phyloP scores from a whole-genome alignment of 2,329 filamentous ascomycete species.

The Endothia cerciana region DNA sequence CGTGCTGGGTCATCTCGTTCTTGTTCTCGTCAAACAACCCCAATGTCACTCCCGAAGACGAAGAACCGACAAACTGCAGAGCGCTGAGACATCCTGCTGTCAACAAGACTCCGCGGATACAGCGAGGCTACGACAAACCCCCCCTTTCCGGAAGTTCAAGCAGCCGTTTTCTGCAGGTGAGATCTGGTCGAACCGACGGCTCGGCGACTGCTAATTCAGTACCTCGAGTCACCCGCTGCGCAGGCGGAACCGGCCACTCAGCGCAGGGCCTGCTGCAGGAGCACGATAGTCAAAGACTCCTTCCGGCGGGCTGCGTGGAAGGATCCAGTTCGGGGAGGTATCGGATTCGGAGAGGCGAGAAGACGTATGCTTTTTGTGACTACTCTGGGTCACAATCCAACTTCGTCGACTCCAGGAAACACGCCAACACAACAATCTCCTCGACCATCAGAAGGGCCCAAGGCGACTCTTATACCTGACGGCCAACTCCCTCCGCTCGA shows the following conservation, averaged over 20 bases:
- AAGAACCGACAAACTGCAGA: background rate
- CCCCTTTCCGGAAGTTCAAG: slow-evolving; percentile 10
- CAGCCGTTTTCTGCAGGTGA: slow-evolving; percentile 16
- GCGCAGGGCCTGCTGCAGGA: slow-evolving; percentile 16
- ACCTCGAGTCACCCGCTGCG: slow-evolving; percentile 22
- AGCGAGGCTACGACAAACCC: background rate
- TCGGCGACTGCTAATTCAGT: slow-evolving; percentile 25
- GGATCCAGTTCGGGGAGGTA: slow-evolving; percentile 19
- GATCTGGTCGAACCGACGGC: slow-evolving; percentile 23
- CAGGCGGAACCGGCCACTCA: slow-evolving; percentile 20
- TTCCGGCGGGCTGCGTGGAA: slow-evolving; percentile 19
- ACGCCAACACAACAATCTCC: slow-evolving; percentile 8
- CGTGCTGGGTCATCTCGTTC: slow-evolving; percentile 12
- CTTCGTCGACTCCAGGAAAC: slow-evolving; percentile 7
- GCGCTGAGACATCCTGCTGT: background rate
- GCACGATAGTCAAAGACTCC: slow-evolving; percentile 20
- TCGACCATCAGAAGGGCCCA: slow-evolving; percentile 21
- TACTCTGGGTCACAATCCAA: background rate
- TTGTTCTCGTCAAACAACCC: background rate
- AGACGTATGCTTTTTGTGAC: slow-evolving; percentile 15
- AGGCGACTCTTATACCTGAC: slow-evolving; percentile 28
- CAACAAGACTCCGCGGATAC: background rate
- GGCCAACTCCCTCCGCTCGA: slow-evolving; percentile 24
- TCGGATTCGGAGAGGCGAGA: slow-evolving; percentile 21
- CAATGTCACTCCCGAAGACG: background rate